phyloP scores from a whole-genome alignment of 192 early-diverging fungal genomes.

The Entomortierella parvispora region DNA sequence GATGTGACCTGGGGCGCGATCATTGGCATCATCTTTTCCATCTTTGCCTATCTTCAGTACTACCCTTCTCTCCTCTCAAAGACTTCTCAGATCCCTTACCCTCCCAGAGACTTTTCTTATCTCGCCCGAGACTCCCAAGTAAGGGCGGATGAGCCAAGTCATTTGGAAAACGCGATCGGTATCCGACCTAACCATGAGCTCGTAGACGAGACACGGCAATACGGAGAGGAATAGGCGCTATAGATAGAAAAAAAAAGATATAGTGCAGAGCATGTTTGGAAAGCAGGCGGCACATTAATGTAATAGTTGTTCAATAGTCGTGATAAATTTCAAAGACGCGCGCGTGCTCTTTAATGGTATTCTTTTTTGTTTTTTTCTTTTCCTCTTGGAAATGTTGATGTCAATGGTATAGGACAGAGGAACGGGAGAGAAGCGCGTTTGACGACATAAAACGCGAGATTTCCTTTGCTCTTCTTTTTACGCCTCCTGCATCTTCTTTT shows the following conservation, averaged over 20 bases:
- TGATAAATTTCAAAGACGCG: too few species aligned
- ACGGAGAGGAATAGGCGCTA: not conserved
- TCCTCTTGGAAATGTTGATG: not conserved
- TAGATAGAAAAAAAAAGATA: not conserved
- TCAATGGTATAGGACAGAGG: too few species aligned
- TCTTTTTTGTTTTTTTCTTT: too few species aligned
- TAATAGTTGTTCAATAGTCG: too few species aligned
- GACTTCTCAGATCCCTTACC: slow-evolving; percentile 7
- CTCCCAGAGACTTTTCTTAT: slow-evolving; percentile 5
- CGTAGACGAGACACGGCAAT: slow-evolving; percentile 1
- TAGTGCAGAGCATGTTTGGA: too few species aligned
- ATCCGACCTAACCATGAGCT: slow-evolving; percentile 9
- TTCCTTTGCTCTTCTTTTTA: not conserved
- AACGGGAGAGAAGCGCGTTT: not conserved
- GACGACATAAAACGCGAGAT: not conserved
- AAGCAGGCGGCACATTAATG: too few species aligned
- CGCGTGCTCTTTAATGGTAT: too few species aligned
- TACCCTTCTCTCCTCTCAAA: slow-evolving; percentile 51
- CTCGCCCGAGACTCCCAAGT: not conserved
- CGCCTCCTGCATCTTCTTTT: slow-evolving; percentile 10
- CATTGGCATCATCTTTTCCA: slow-evolving; percentile 64
- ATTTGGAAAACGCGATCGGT: slow-evolving; percentile 15
- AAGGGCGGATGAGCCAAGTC: not conserved
- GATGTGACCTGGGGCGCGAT: slow-evolving; percentile 68
- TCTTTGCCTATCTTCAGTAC: slow-evolving; percentile 72